Percentiles rank a stretch among this genome's conserved stretches.
Conservation (phyloP, 495 filamentous ascomycete genomes). For the Neurospora sp. region DNA sequence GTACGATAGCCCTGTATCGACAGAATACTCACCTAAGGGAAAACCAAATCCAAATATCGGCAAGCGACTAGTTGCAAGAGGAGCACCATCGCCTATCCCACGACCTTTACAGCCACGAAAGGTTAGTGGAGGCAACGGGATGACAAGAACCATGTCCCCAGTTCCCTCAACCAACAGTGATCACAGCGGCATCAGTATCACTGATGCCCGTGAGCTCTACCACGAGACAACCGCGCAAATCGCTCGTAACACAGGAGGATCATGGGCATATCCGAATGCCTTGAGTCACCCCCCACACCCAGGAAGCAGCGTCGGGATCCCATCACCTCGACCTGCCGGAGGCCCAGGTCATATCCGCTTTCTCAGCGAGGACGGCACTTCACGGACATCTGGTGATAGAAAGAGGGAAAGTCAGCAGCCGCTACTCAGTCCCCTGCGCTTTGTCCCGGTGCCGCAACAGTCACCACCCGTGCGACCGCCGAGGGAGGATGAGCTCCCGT, state of each 20-base stretch:
- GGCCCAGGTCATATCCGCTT: background rate
- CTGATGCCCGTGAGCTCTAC: slow-evolving; percentile 8
- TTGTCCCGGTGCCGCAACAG: background rate
- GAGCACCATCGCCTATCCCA: background rate
- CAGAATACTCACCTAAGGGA: background rate
- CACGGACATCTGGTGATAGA: background rate
- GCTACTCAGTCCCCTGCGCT: background rate
- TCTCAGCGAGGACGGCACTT: background rate
- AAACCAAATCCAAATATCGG: background rate
- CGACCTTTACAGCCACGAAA: background rate
- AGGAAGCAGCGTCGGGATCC: background rate
- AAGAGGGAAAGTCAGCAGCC: background rate
- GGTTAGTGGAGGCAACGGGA: background rate
- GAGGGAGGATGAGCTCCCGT: background rate
- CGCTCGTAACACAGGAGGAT: slow-evolving; percentile 1
- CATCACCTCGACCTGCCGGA: background rate
- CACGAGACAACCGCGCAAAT: slow-evolving; percentile 14
- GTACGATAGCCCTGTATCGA: background rate
- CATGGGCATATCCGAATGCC: background rate
- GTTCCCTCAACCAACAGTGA: background rate
- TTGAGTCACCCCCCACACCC: background rate
- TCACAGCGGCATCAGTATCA: background rate
- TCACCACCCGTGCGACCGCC: background rate
- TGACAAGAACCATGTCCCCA: background rate
- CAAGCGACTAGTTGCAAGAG: background rate